Evolutionary conservation across 2,329 filamentous ascomycete genomes (phyloP).

Genomic region (Botrytis tulipae): DNA sequence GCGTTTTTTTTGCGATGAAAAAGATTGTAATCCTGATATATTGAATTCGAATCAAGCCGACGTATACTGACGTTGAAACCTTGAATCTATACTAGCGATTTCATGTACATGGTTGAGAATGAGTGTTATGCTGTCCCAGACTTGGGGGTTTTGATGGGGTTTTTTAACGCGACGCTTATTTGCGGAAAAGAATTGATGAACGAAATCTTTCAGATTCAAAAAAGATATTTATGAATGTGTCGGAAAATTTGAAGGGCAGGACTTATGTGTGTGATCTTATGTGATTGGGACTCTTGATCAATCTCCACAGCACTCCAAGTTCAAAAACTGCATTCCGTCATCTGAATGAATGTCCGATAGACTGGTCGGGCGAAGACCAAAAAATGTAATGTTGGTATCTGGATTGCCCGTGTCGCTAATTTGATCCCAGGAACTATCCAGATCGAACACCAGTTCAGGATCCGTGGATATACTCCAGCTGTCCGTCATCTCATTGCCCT

Average conservation of each 20-base stretch:
- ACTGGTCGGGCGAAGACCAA: background rate
- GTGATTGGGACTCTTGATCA: background rate
- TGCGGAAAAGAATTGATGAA: background rate
- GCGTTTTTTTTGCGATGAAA: background rate
- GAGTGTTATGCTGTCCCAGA: background rate
- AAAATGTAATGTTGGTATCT: background rate
- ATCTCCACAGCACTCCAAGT: background rate
- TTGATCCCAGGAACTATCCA: background rate
- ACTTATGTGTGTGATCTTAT: background rate
- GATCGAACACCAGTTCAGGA: background rate
- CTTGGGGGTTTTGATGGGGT: background rate
- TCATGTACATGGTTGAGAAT: background rate
- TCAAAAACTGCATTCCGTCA: slow-evolving; percentile 5
- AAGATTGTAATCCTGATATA: background rate
- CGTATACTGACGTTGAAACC: background rate
- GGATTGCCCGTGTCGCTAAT: too few species aligned
- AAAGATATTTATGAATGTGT: fast-evolving
- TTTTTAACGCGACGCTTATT: fast-evolving
- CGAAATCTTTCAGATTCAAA: background rate
- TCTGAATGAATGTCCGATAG: background rate
- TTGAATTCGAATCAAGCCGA: background rate
- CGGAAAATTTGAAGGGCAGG: background rate
- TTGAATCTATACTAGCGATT: background rate
- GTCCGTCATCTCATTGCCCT: too few species aligned
- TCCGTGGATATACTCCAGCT: background rate